Evolutionary conservation across 371 early-diverging fungal genomes (phyloP).

Genomic region (Actinomucor elegans): DNA sequence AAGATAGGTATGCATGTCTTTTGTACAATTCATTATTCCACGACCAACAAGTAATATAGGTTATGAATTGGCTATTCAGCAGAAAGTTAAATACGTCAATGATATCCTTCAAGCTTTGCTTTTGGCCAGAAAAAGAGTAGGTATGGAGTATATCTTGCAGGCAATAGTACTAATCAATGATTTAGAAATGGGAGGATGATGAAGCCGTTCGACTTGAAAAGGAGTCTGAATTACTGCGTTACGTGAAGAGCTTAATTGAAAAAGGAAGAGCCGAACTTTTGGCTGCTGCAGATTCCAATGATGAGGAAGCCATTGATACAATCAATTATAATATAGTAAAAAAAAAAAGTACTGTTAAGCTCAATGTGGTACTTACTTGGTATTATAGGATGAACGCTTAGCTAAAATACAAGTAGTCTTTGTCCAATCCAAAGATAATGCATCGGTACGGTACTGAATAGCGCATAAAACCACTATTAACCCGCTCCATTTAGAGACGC

Average conservation of each 20-base stretch:
- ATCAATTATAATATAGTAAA: conserved; percentile 42
- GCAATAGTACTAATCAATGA: not conserved
- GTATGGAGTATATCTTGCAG: not conserved
- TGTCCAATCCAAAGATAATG: conserved; percentile 52
- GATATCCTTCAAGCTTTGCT: conserved; percentile 61
- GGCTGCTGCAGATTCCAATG: conserved; percentile 15
- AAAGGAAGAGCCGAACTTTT: conserved; percentile 47
- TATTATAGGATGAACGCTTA: conserved; percentile 39
- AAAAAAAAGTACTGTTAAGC: not conserved
- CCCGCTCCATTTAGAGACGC: conserved; percentile 23
- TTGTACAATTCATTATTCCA: not conserved
- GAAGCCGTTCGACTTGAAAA: conserved; percentile 58
- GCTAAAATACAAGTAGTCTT: conserved; percentile 37
- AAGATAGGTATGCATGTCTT: no score
- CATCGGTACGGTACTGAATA: conserved; percentile 21
- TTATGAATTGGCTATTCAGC: conserved; percentile 54
- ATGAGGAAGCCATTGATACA: conserved; percentile 38
- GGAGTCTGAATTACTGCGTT: conserved; percentile 62
- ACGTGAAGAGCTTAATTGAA: conserved; percentile 60
- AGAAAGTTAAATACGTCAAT: conserved; percentile 55
- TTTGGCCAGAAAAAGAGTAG: conserved; percentile 53
- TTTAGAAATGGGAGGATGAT: conserved; percentile 64
- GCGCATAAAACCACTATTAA: not conserved
- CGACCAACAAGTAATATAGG: conserved; percentile 24
- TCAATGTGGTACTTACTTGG: not conserved